Evolutionary conservation across 2,329 filamentous ascomycete species (phyloP).

Genomic region (Lachnum nothofagi): DNA sequence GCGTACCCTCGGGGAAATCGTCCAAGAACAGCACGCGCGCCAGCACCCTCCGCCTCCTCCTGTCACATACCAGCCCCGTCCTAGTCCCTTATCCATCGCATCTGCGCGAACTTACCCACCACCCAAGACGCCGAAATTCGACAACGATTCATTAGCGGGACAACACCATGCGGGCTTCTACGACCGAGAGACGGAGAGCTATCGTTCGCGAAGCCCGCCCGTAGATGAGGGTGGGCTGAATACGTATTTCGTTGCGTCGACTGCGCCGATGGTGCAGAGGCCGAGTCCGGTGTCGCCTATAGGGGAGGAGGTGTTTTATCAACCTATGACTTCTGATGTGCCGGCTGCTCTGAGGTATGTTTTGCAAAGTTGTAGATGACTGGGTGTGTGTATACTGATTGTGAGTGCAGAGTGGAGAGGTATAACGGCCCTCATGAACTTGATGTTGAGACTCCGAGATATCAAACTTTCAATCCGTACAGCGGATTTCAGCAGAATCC

Average conservation of each 20-base stretch:
- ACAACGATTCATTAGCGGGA: conserved; percentile 3
- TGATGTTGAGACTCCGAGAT: conserved; percentile 1
- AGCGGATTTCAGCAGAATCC: neutral
- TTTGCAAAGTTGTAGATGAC: neutral
- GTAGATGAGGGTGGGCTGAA: conserved; percentile 6
- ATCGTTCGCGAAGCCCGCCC: conserved; percentile 14
- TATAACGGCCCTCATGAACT: conserved; percentile 11
- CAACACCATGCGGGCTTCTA: conserved; percentile 2
- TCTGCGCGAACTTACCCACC: conserved; percentile 9
- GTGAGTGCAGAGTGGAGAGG: conserved; percentile 2
- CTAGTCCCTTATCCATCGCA: conserved; percentile 6
- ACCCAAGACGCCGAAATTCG: conserved; percentile 8
- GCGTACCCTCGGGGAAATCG: conserved; percentile 20
- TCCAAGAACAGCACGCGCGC: conserved; percentile 15
- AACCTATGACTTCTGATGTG: conserved; percentile 1
- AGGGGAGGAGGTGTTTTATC: neutral
- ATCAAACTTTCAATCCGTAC: neutral
- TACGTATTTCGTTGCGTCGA: neutral
- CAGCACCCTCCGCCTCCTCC: conserved; percentile 3
- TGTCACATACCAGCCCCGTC: conserved; percentile 8
- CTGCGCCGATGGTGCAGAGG: conserved; percentile 1
- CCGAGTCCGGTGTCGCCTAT: conserved; percentile 7
- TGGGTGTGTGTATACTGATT: neutral
- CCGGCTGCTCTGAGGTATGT: conserved; percentile 8
- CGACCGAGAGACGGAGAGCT: conserved; percentile 11